Evolutionary conservation across 371 early-diverging fungal genomes (phyloP), one percentile per base, ranked within the genome.

Genomic region (Massospora cicadina): DNA sequence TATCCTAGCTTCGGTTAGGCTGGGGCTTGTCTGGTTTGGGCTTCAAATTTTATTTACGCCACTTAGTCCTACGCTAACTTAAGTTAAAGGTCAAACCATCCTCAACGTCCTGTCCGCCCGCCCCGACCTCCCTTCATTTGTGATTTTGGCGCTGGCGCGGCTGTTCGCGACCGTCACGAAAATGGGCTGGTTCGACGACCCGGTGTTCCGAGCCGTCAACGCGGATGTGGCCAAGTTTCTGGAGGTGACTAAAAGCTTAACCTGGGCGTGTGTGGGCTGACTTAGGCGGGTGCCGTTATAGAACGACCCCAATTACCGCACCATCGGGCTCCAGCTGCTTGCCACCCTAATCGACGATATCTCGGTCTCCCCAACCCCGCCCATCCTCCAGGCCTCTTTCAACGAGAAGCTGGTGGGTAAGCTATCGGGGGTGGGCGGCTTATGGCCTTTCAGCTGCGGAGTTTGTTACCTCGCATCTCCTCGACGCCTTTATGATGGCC

Each of bases 381-480:
- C 81, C 25, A 79, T 81, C 62, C 82, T 79, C 65, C 73, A 83
- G 31, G 75, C 85, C 0, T 75, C 77, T 67, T 83, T 59, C 2
- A 86, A 71, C 74, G 88, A 65, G 85, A 87, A 71, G 76, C 81
- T 58, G 81, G 83, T 80, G 70, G 1, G 65, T 66, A 62, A 60
- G 17, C 12, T n/a, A 57, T 26, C n/a, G n/a, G n/a, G n/a, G n/a
- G n/a, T n/a, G n/a, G n/a, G n/a, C n/a, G n/a, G n/a, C n/a, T n/a
- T n/a, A n/a, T n/a, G n/a, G n/a, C n/a, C 33, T 24, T 58, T 69
- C 30, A 75, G 91, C 89, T 17, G 82, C 88, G 29, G 83, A 82
- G 32, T 93, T 92, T 71, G 79, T 90, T 55, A 92, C 92, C 72
- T 74, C 76, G 21, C 87, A 90, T 67, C 68, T 93, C 5, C 74